A percentile compares a stretch with the other conserved stretches of the same genome.
phyloP scores from a whole-genome alignment of 257 asterid species.

The Avicennia marina region DNA sequence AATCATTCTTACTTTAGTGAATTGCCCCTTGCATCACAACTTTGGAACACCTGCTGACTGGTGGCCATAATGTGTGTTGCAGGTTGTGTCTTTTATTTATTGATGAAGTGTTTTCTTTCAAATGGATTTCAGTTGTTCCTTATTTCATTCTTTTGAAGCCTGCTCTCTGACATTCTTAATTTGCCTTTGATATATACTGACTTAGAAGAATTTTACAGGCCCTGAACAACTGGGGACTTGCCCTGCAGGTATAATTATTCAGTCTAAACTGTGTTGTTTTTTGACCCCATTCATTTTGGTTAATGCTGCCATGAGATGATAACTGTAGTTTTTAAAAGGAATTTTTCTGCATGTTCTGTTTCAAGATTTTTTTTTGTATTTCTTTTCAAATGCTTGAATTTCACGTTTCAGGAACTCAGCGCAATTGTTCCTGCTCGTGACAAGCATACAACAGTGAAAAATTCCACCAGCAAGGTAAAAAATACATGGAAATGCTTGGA shows the following conservation, averaged over 20 bases:
- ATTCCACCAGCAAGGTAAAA: conserved; percentile 88
- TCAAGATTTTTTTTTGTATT: too few species aligned
- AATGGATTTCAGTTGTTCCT: too few species aligned
- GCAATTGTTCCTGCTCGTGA: conserved; percentile 99
- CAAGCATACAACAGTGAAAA: conserved; percentile 82
- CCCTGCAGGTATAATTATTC: conserved; percentile 69
- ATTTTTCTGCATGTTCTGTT: too few species aligned
- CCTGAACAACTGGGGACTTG: conserved; percentile 99
- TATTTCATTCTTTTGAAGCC: not conserved
- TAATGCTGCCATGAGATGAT: not conserved
- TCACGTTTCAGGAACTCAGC: conserved; percentile 76
- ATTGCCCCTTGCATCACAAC: not conserved
- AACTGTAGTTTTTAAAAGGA: not conserved
- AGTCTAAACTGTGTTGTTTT: too few species aligned
- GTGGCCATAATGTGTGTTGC: not conserved
- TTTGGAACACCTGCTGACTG: not conserved
- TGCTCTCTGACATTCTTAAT: not conserved
- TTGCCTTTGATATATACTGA: conserved; percentile 18
- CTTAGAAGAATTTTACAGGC: conserved; percentile 50
- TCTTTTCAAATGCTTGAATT: not conserved
- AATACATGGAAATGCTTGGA: conserved; percentile 13
- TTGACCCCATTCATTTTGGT: too few species aligned
- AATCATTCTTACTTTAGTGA: too few species aligned
- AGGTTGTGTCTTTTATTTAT: not conserved
- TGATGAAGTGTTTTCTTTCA: too few species aligned